Evolutionary conservation across 352 stramenopile species (phyloP), one percentile per base, ranked within the genome.

Genomic region (Pythium rhizo-oryzae): DNA sequence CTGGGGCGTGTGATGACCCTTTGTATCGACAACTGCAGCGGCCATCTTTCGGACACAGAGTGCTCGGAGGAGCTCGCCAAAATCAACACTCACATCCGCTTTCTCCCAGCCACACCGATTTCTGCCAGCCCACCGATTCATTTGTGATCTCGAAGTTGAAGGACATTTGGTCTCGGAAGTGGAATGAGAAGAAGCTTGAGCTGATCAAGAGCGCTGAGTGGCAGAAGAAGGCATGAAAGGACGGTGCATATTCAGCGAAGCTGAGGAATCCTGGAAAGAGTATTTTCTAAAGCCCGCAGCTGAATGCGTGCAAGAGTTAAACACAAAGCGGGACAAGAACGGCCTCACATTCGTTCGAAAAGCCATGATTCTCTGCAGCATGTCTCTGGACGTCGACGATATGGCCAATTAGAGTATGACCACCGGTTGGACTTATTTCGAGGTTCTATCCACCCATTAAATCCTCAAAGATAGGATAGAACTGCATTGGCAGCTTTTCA

Each of bases 71-170:
- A 60, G 18, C 33, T 60, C 6, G 4, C 25, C 19, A 21, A 11
- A 18, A n/a, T 39, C 2, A 56, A 56, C 7, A 24, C 13, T 4
- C 23, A 24, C 4, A 7, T 56, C 25, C 23, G 50, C 6, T 39
- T 56, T 39, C 18, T 56, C 5, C 23, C 50, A 37, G 23, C 46
- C 41, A 41, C 6, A 61, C 54, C 6, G 54, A 61, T 50, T 25
- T 61, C 7, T 76, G 60, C 24, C 74, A 79, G 9, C 59, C 66
- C n/a, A 59, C 69, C 7, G 69, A 76, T 28, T 82, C 62, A 8
- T 77, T 79, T 64, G 66, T 78, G 1, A 75, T 81, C 37, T 15
- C 57, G 0, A 75, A 77, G 35, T 70, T 77, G 23, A 78, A 78
- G 51, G 58, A 75, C 63, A 60, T 58, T 1, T 78, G 67, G 65